Conservation (phyloP, 73 alveolate genomes). For the Diophrys appendiculata region DNA sequence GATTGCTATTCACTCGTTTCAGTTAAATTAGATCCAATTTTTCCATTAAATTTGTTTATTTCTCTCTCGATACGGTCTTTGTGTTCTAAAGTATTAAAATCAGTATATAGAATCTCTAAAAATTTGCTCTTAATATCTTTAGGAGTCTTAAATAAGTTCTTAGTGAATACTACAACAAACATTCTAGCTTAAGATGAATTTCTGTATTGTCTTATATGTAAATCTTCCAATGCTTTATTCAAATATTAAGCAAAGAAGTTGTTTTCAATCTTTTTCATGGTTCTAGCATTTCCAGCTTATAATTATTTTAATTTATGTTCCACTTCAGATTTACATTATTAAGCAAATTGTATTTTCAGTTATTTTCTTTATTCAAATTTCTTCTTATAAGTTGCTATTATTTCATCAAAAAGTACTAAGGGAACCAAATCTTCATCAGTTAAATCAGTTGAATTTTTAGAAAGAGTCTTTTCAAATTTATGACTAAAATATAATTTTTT, state of each 20-base stretch:
- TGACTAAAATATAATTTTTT: constrained; percentile 34
- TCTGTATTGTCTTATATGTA: not conserved
- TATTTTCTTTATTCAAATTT: constrained; percentile 19
- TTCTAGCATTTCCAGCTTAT: constrained; percentile 50
- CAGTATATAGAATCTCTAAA: not conserved
- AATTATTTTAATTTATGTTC: constrained; percentile 24
- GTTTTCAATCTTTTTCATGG: constrained; percentile 52
- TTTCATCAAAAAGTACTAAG: constrained; percentile 36
- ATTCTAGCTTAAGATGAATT: constrained; percentile 1
- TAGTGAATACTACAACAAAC: constrained; percentile 16
- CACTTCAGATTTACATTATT: constrained; percentile 27
- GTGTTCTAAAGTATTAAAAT: not conserved
- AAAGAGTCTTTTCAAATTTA: constrained; percentile 28
- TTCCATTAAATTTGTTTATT: constrained; percentile 2
- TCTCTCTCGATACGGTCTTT: constrained; percentile 15
- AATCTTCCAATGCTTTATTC: constrained; percentile 21
- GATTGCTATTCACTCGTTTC: no score
- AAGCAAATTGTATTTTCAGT: not conserved
- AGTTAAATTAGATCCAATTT: no score
- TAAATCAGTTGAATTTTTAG: constrained; percentile 34
- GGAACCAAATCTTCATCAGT: constrained; percentile 72
- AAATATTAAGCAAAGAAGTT: constrained; percentile 28
- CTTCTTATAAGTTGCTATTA: constrained; percentile 11
- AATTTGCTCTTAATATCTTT: constrained; percentile 7
- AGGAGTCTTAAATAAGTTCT: constrained; percentile 5